Conservation (phyloP, 371 early-diverging fungal species). For the Batkoa obscura region DNA sequence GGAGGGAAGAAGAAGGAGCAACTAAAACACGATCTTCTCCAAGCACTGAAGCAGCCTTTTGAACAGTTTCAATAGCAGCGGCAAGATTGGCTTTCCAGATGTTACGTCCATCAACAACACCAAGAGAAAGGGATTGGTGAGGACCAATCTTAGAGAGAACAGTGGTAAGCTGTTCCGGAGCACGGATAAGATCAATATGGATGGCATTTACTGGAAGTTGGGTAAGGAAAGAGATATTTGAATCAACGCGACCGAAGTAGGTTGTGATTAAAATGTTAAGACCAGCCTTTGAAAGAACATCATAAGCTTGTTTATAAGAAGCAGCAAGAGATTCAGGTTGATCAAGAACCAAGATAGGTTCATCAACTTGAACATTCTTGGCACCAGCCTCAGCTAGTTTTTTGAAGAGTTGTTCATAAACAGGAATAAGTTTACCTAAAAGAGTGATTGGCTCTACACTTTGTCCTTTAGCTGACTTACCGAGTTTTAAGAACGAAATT, state of each 20-base stretch:
- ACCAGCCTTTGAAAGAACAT: slow-evolving; percentile 30
- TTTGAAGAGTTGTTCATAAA: slow-evolving; percentile 54
- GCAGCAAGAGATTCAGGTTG: slow-evolving; percentile 25
- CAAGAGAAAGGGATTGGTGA: slow-evolving; percentile 46
- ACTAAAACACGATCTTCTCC: slow-evolving; percentile 58
- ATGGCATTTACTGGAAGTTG: slow-evolving; percentile 56
- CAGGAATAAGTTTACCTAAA: slow-evolving; percentile 46
- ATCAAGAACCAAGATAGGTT: slow-evolving; percentile 72
- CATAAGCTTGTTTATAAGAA: slow-evolving; percentile 35
- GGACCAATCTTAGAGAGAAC: slow-evolving; percentile 29
- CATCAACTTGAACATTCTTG: slow-evolving; percentile 84
- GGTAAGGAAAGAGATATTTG: slow-evolving; percentile 38
- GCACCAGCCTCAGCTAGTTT: slow-evolving; percentile 72
- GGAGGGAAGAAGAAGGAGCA: slow-evolving; percentile 76
- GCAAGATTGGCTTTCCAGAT: slow-evolving; percentile 85
- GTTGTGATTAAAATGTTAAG: slow-evolving; percentile 68
- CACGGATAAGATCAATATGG: slow-evolving; percentile 82
- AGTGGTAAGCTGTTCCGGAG: slow-evolving; percentile 56
- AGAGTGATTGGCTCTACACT: slow-evolving; percentile 47
- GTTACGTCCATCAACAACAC: slow-evolving; percentile 88
- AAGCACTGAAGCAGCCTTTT: slow-evolving; percentile 39
- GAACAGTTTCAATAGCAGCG: slow-evolving; percentile 41
- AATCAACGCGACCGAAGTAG: slow-evolving; percentile 78
- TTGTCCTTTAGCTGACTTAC: slow-evolving; percentile 47
- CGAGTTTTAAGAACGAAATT: slow-evolving; percentile 67